phyloP scores from a whole-genome alignment of 164 flowering plant species.

The Tetracentron sinense region DNA sequence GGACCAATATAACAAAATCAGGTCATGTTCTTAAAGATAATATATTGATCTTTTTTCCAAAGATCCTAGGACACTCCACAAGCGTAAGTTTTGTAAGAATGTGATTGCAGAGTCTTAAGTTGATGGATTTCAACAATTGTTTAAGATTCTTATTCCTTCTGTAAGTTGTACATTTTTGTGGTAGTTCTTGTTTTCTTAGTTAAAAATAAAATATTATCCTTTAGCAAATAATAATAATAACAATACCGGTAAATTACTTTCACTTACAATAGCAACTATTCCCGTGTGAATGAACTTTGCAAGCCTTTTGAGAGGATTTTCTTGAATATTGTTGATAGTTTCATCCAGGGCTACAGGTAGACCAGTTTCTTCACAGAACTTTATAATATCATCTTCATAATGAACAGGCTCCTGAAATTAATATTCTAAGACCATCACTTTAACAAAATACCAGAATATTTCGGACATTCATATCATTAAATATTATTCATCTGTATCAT shows the following conservation, averaged over 20 bases:
- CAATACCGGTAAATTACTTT: neutral
- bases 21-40: conserved; percentile 1
- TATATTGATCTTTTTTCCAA: too few species aligned
- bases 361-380: conserved; percentile 81
- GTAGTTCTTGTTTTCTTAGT: too few species aligned
- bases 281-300: conserved; percentile 60
- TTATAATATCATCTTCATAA: conserved; percentile 67
- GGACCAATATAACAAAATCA: conserved; percentile 5
- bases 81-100: too few species aligned
- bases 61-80: too few species aligned
- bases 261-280: conserved; percentile 83
- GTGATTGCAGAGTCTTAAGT: too few species aligned
- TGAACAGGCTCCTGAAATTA: conserved; percentile 88
- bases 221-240: neutral
- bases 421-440: too few species aligned
- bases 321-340: conserved; percentile 56
- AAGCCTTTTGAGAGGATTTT: conserved; percentile 50
- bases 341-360: conserved; percentile 92
- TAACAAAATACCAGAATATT: neutral
- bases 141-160: too few species aligned
- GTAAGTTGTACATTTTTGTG: too few species aligned
- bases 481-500: too few species aligned
- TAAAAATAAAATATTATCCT: too few species aligned
- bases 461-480: neutral
- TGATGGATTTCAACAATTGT: too few species aligned